Base-by-base conservation (phyloP, 129 eudicot genomes). In the Escallonia herrerae region DNA sequence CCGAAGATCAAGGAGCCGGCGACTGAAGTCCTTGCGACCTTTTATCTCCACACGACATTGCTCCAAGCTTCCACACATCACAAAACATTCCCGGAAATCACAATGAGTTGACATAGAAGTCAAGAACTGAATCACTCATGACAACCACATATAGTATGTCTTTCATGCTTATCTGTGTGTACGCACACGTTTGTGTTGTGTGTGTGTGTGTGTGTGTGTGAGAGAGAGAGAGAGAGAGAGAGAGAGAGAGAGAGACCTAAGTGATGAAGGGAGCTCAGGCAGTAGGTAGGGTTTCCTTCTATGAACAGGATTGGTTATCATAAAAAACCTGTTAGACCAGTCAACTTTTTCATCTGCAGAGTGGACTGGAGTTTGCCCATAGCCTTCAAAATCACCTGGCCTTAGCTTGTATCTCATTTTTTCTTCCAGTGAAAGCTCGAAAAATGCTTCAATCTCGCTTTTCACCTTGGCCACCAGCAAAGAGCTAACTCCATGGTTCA, bases 301-400 rank as follows among this genome's bases (percentile, higher is more conserved):
- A 48, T 70, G 72, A 45, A 78, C 22, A 15, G 91, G 91, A 58
- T 78, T 75, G 15, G 87, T 82, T 59, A 77, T 63, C 86, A 79
- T 72, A 70, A 65, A 86, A 62, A 86, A 76, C n/a, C 78, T 75
- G 62, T 86, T 83, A 12, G 89, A 82, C 88, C 84, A 87, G 73
- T 84, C 84, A 72, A 72, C 40, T 44, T 77, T 76, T 66, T 84
- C 79, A 74, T 75, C 78, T 37, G 53, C 60, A 40, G 63, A 22
- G 39, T 64, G 51, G 33, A 77, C 63, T 37, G 78, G 60, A 52
- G 78, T 73, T 74, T 79, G 85, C 3, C 93, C 96, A 68, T 79
- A 84, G 11, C 96, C 93, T 63, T 88, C 78, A 68, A 81, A 58
- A 10, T 79, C 86, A 49, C 86, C 91, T 7, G 15, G 50, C 60